These are phyloP conservation scores for Phytophthora lateralis DNA, from an alignment of 352 stramenopile species.

Conservation along the genomic window DNA sequence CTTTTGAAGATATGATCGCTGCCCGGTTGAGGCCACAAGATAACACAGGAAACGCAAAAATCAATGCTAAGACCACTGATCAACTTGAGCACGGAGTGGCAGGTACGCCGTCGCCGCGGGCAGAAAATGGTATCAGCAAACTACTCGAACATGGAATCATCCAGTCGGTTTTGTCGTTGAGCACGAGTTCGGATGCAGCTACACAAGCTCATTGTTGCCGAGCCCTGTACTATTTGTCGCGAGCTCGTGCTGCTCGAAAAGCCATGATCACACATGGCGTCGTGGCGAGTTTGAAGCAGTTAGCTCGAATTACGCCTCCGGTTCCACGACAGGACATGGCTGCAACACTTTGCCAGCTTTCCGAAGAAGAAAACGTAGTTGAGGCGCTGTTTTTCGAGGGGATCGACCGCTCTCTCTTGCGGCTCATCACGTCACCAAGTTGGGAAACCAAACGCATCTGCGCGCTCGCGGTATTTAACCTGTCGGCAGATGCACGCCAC, in stretches of 20 bases:
- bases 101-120: slow-evolving; percentile 9
- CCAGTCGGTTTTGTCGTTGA: slow-evolving; percentile 58
- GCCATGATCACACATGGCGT: slow-evolving; percentile 60
- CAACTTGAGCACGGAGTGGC: neutral
- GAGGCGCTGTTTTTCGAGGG: slow-evolving; percentile 74
- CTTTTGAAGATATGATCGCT: slow-evolving; percentile 80
- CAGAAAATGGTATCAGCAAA: slow-evolving; percentile 34
- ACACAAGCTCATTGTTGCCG: slow-evolving; percentile 73
- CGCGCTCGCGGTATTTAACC: slow-evolving; percentile 69
- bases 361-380: slow-evolving; percentile 57
- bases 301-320: slow-evolving; percentile 42
- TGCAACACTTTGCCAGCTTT: slow-evolving; percentile 69
- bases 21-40: slow-evolving; percentile 35
- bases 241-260: slow-evolving; percentile 46
- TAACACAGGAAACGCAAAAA: neutral
- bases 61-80: slow-evolving; percentile 5
- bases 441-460: slow-evolving; percentile 76
- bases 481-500: slow-evolving; percentile 58
- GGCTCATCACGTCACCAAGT: slow-evolving; percentile 48
- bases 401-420: slow-evolving; percentile 62
- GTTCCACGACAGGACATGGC: slow-evolving; percentile 62
- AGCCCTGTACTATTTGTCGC: slow-evolving; percentile 69
- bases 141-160: slow-evolving; percentile 75
- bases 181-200: slow-evolving; percentile 43
- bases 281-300: slow-evolving; percentile 47